Evolutionary conservation across 2,329 filamentous ascomycete genomes (phyloP), one percentile per base, ranked within the genome.

Genomic region (Lasiodiplodia citricola): DNA sequence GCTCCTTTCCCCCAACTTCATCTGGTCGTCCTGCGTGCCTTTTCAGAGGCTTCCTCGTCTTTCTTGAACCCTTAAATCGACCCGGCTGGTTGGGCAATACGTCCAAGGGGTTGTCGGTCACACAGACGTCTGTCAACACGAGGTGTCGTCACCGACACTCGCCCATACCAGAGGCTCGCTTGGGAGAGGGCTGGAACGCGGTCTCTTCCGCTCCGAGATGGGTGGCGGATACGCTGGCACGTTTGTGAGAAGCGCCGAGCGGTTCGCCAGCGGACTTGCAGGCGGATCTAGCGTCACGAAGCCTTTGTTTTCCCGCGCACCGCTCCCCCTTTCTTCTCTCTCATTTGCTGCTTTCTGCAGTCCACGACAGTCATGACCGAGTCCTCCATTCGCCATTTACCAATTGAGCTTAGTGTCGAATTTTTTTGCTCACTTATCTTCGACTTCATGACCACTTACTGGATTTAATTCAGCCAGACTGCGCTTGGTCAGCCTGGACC

Each of bases 261-360:
- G 31, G 60, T 18, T 52, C 58, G 58, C 58, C 31, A 52, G 58
- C 23, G 41, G 14, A 21, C 58, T 23, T 18, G 31, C 58, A 51
- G 16, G 50, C 47, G 50, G 28, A 51, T 66, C 50, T 56, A 66
- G 63, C 63, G 51, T 55, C 51, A 66, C 25, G 62, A 66, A 44
- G 23, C 25, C 52, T 64, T 62, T 50, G 38, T 62, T 62, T 62
- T 31, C 57, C 57, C 60, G 47, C 14, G n/a, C 37, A 13, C 47
- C 47, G 41, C 57, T 35, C 38, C 57, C 57, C 60, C 21, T 64
- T 55, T 47, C 63, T 44, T 44, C 18, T 64, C 63, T 56, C 63
- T 37, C 51, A 56, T 66, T 66, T 66, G 63, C 63, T 52, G 37
- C 37, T 56, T 56, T 41, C 44, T 63, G 58, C 50, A 55, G 47